phyloP scores from a whole-genome alignment of 1,284 basidiomycete species.

The Hypsizygus ulmarius region DNA sequence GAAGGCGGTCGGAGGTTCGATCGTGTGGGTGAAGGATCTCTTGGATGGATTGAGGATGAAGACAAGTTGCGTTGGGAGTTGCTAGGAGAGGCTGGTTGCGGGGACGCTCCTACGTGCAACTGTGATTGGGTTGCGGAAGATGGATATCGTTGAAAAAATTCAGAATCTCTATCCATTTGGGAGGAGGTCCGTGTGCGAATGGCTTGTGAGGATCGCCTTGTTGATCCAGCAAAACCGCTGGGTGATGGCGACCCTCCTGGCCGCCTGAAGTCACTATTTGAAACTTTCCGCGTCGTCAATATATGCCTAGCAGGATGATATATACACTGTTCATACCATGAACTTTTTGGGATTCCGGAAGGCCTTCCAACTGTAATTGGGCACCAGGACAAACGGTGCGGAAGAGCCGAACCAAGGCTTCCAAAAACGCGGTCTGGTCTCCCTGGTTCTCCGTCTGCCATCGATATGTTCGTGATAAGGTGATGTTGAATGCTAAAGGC shows the following conservation, averaged over 20 bases:
- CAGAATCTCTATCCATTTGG: conserved; percentile 15
- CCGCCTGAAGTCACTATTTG: not conserved
- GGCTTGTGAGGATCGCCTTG: conserved; percentile 16
- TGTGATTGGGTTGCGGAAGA: conserved; percentile 12
- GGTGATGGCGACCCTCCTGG: conserved; percentile 21
- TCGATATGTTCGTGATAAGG: conserved; percentile 80
- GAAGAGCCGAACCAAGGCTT: conserved; percentile 69
- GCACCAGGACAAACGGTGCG: conserved; percentile 53
- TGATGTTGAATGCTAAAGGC: conserved; percentile 75
- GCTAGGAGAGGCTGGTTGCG: conserved; percentile 38
- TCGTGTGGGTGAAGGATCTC: conserved; percentile 16
- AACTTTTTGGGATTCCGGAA: conserved; percentile 41
- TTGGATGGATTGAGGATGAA: conserved; percentile 22
- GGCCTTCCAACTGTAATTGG: conserved; percentile 53
- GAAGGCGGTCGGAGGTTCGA: conserved; percentile 18
- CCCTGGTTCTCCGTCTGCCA: conserved; percentile 78
- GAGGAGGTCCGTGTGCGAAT: conserved; percentile 18
- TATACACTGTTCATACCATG: conserved; percentile 30
- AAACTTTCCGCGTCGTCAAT: conserved; percentile 3
- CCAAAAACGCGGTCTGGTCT: conserved; percentile 76
- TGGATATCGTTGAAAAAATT: conserved; percentile 1
- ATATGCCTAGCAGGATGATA: not conserved
- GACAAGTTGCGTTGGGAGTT: conserved; percentile 22
- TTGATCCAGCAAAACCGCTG: not conserved
- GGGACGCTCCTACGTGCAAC: conserved; percentile 23